A percentile compares a stretch with the other conserved stretches of the same genome.
These are phyloP conservation scores for Lyophyllum atratum DNA, from an alignment of 768 basidiomycete species.

Conservation along the genomic window DNA sequence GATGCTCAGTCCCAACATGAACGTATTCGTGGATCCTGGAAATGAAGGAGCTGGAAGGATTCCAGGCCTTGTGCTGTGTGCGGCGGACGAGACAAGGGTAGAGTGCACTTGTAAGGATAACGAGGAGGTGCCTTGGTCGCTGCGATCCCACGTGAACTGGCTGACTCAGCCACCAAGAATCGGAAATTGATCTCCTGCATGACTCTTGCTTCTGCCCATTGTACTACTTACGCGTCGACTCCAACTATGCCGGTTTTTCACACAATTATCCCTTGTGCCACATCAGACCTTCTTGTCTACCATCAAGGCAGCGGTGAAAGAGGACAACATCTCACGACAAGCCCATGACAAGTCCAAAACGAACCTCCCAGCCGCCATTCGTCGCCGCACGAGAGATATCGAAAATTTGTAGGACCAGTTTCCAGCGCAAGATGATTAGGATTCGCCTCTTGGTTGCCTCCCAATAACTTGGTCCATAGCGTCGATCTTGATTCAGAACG, in stretches of 20 bases:
- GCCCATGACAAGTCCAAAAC: too few species aligned
- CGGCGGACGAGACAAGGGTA: not conserved
- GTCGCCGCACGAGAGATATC: too few species aligned
- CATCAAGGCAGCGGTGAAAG: too few species aligned
- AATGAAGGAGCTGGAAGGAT: not conserved
- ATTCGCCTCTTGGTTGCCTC: not conserved
- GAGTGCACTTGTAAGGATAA: not conserved
- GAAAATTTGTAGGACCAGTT: too few species aligned
- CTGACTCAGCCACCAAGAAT: not conserved
- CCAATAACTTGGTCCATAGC: not conserved
- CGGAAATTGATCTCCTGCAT: not conserved
- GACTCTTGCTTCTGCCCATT: not conserved
- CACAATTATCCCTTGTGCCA: too few species aligned
- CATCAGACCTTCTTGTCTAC: too few species aligned
- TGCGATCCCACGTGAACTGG: not conserved
- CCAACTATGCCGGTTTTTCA: too few species aligned
- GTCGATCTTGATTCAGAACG: too few species aligned
- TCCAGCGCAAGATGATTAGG: too few species aligned
- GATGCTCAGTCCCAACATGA: constrained; percentile 10
- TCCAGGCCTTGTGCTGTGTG: not conserved
- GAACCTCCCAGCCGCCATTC: too few species aligned
- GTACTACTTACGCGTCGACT: too few species aligned
- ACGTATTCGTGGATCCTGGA: constrained; percentile 16
- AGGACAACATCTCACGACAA: too few species aligned
- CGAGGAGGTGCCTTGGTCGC: not conserved